Percentiles rank a stretch among this genome's conserved stretches.
phyloP scores from a whole-genome alignment of 116 monocot species.

The Cymodocea nodosa region DNA sequence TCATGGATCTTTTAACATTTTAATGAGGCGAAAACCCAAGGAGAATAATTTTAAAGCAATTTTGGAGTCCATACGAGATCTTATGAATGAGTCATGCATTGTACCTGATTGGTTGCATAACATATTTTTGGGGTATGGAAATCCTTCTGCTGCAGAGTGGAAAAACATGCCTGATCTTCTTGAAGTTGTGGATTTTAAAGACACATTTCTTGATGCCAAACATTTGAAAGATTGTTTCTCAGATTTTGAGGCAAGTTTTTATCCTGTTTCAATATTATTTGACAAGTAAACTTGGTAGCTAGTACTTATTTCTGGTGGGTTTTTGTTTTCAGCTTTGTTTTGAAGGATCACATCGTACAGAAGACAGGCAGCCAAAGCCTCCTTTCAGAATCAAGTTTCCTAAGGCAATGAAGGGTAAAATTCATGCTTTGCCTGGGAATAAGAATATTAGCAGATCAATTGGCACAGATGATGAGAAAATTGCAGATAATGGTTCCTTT shows the following conservation, averaged over 20 bases:
- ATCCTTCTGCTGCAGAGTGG: conserved; percentile 99
- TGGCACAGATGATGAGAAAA: conserved; percentile 12
- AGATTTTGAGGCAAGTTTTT: conserved; percentile 49
- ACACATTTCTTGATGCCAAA: conserved; percentile 85
- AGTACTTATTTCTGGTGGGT: background rate
- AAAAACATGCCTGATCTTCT: conserved; percentile 97
- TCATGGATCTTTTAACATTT: conserved; percentile 81
- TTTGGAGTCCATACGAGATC: conserved; percentile 91
- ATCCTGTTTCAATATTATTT: background rate
- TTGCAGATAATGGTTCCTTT: conserved; percentile 14
- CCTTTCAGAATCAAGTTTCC: conserved; percentile 82
- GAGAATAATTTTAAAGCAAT: conserved; percentile 99
- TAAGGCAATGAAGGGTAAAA: conserved; percentile 47
- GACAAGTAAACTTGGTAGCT: background rate
- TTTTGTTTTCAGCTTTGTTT: conserved; percentile 58
- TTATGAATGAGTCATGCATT: conserved; percentile 96
- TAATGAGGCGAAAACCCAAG: conserved; percentile 98
- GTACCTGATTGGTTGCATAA: conserved; percentile 98
- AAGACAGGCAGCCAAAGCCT: conserved; percentile 46
- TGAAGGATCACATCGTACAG: conserved; percentile 40
- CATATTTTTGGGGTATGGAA: conserved; percentile 96
- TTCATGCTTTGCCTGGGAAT: conserved; percentile 74
- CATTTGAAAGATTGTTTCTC: conserved; percentile 80
- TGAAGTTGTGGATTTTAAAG: conserved; percentile 87
- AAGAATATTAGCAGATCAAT: conserved; percentile 15